A percentile compares a stretch with the other conserved stretches of the same genome.
Conservation (phyloP, 306 rosid genomes). For the Quercus gilva region DNA sequence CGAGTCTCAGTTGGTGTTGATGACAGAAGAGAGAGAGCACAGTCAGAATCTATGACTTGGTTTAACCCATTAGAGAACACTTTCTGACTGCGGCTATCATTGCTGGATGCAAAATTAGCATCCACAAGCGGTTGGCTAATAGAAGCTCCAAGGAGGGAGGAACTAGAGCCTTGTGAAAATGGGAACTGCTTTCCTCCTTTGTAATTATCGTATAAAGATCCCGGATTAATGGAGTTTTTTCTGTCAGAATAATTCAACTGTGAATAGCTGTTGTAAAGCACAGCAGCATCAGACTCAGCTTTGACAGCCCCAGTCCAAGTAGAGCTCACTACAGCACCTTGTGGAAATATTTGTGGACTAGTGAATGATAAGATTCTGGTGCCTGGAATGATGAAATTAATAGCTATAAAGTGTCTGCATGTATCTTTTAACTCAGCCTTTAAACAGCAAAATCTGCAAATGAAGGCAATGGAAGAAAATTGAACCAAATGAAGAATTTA, state of each 20-base stretch:
- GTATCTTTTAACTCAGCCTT: not conserved
- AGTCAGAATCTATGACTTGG: conserved; percentile 23
- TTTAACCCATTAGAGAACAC: conserved; percentile 18
- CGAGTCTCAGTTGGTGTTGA: conserved; percentile 28
- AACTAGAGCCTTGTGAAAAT: conserved; percentile 22
- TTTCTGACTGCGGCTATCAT: conserved; percentile 24
- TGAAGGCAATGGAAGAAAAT: not conserved
- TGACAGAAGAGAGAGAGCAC: conserved; percentile 83
- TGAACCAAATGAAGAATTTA: not conserved
- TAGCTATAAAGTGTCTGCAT: too few species aligned
- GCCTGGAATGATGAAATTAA: conserved; percentile 22
- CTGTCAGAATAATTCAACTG: conserved; percentile 15
- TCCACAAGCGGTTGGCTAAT: conserved; percentile 15
- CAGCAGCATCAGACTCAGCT: conserved; percentile 11
- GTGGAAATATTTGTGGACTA: conserved; percentile 22
- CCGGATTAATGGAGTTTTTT: conserved; percentile 15
- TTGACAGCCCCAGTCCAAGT: conserved; percentile 23
- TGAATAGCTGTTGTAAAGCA: conserved; percentile 7
- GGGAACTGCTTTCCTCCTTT: conserved; percentile 27
- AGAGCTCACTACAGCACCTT: conserved; percentile 26
- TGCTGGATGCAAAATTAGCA: conserved; percentile 15
- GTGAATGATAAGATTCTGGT: conserved; percentile 31
- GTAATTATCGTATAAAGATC: conserved; percentile 11
- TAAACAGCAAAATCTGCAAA: not conserved
- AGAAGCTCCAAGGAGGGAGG: conserved; percentile 12